Conservation (phyloP, 352 stramenopile genomes). For the Nothophytophthora sp. region DNA sequence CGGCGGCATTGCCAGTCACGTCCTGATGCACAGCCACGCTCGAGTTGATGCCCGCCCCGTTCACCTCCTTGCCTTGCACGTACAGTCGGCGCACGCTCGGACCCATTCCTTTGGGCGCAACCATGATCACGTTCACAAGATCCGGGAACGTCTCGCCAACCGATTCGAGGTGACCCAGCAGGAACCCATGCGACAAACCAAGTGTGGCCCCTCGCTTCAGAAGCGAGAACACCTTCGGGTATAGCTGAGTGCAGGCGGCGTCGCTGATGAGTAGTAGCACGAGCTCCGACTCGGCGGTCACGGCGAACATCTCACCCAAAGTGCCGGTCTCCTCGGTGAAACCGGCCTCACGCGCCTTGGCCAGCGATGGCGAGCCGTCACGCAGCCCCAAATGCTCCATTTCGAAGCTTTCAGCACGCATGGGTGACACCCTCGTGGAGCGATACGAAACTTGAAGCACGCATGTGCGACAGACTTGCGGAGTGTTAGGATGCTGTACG, state of each 20-base stretch:
- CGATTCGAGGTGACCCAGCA: conserved; percentile 96
- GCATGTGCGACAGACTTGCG: no score
- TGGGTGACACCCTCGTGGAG: no score
- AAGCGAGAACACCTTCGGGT: conserved; percentile 97
- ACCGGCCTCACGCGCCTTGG: conserved; percentile 87
- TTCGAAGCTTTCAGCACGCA: no score
- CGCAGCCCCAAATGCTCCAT: no score
- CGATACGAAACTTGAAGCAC: no score
- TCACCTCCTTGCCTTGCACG: conserved; percentile 98
- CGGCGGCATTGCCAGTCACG: conserved; percentile 91
- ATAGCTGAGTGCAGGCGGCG: conserved; percentile 93
- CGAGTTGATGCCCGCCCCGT: conserved; percentile 97
- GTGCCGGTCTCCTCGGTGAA: conserved; percentile 94
- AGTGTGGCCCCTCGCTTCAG: conserved; percentile 96
- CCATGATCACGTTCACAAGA: conserved; percentile 98
- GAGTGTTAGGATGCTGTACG: no score
- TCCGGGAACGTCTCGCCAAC: conserved; percentile 95
- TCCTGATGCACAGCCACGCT: conserved; percentile 97
- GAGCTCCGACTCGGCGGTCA: conserved; percentile 97
- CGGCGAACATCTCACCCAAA: conserved; percentile 96
- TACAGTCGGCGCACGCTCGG: conserved; percentile 96
- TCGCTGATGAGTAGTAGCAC: conserved; percentile 98
- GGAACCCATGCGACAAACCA: conserved; percentile 97
- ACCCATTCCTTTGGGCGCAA: conserved; percentile 98
- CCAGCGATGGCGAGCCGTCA: conserved; percentile 73